Evolutionary conservation across 805 yeast genomes (phyloP).

Genomic region (Scheffersomyces coipomensis): DNA sequence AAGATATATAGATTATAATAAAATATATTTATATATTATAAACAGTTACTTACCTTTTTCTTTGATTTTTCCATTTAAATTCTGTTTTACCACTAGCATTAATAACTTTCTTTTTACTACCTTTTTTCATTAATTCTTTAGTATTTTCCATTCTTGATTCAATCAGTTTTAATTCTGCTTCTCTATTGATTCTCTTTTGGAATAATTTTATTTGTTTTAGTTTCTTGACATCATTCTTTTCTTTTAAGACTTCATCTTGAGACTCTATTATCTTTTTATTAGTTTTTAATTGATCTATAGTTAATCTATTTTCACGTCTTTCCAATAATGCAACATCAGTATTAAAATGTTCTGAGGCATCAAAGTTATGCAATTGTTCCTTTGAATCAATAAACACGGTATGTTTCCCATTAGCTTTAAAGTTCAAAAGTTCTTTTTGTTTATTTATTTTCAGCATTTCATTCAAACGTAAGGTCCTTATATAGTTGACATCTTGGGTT

Average conservation of each 20-base stretch:
- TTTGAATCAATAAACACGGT: conserved; percentile 78
- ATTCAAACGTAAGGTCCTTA: conserved; percentile 70
- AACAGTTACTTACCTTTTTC: conserved; percentile 47
- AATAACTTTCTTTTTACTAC: conserved; percentile 74
- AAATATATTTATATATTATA: background rate
- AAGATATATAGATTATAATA: conserved; percentile 18
- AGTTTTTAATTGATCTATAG: conserved; percentile 55
- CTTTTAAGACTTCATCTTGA: conserved; percentile 24
- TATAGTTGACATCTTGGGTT: conserved; percentile 87
- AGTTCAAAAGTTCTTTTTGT: conserved; percentile 46
- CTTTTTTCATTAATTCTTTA: conserved; percentile 85
- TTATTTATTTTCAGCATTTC: conserved; percentile 67
- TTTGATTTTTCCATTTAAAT: conserved; percentile 83
- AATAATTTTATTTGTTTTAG: conserved; percentile 59
- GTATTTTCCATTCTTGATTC: conserved; percentile 74
- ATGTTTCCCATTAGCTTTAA: conserved; percentile 68
- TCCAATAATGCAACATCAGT: conserved; percentile 65
- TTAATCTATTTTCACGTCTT: conserved; percentile 71
- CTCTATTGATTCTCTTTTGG: conserved; percentile 68
- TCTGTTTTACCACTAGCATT: conserved; percentile 64
- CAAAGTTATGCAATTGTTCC: conserved; percentile 54
- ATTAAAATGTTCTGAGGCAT: conserved; percentile 63
- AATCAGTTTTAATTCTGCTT: conserved; percentile 62
- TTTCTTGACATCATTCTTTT: conserved; percentile 49
- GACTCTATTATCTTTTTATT: conserved; percentile 28